Evolutionary conservation across 2,329 filamentous ascomycete species (phyloP), one percentile per base, ranked within the genome.

Genomic region (Pseudopithomyces maydicus): DNA sequence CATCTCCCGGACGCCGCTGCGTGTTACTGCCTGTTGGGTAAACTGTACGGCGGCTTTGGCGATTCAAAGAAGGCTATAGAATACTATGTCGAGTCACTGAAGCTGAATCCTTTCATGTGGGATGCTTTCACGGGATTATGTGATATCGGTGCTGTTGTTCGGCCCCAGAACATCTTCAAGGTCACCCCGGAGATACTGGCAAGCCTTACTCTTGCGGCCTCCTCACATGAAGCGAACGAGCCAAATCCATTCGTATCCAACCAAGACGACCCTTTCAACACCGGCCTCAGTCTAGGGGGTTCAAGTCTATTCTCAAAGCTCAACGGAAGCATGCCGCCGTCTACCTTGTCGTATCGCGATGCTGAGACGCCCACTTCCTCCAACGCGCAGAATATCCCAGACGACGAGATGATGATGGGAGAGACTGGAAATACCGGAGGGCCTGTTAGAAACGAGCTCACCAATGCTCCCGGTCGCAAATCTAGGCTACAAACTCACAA

Each of bases 81-180:
- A 63, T 92, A 87, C 74, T 98, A 95, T 72, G 92, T 96, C 64
- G 92, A 96, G 58, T 87, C 93, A 6, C 80, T 99, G 67, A 96
- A 93, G 77, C 76, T 88, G 53, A 99, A 98, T 70, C 93, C 95
- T 1, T 94, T 98, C 76, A 95, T 97, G 85, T 99, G 95, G 95
- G 95, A 99, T 80, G 93, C 94, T 0, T 98, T 98, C 69, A 88
- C 89, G 20, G 89, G 87, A 15, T 83, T 99, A 7, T 97, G 93
- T 73, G 92, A 97, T 71, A 91, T 85, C 42, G 87, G 85, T 79
- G 89, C 92, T 43, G 88, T 88, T 63, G 84, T 98, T 53, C 88
- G 90, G 54, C 87, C 95, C 10, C 85, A 88, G 23, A 97, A 96
- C 69, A 90, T 97, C 60, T 99, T 97, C 79, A 92, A 88, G 72